Percentiles rank a stretch among this genome's conserved stretches.
Evolutionary conservation across 441 rosid genomes (phyloP).

Genomic region (Brassica hybrid): DNA sequence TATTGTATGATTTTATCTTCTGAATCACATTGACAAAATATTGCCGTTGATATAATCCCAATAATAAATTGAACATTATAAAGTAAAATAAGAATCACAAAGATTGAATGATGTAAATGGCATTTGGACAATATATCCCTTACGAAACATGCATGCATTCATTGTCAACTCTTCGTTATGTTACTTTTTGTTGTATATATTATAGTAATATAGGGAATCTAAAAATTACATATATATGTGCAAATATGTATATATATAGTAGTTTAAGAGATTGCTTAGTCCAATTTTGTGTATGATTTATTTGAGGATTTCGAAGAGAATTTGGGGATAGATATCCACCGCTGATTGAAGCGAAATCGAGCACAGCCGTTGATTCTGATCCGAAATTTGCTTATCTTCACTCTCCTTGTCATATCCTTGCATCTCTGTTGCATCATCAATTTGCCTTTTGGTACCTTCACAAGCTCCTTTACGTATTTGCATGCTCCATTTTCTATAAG

Average conservation of each 20-base stretch:
- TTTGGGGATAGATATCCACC: constrained; percentile 63
- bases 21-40: too few relatives aligned
- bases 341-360: constrained; percentile 52
- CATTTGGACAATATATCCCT: not conserved
- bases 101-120: not conserved
- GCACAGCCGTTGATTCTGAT: constrained; percentile 68
- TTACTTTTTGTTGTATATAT: not conserved
- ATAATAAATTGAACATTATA: too few relatives aligned
- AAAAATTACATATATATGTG: not conserved
- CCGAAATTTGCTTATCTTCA: constrained; percentile 61
- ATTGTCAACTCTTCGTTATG: not conserved
- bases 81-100: not conserved
- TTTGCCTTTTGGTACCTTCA: constrained; percentile 50
- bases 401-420: constrained; percentile 52
- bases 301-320: constrained; percentile 50
- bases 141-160: constrained; percentile 9
- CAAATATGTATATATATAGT: not conserved
- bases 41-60: too few relatives aligned
- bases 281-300: constrained; percentile 56
- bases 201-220: not conserved
- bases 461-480: constrained; percentile 45
- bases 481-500: constrained; percentile 49
- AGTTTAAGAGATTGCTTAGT: constrained; percentile 33
- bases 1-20: too few relatives aligned
- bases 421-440: constrained; percentile 51